Evolutionary conservation across 2,329 filamentous ascomycete genomes (phyloP), one percentile per base, ranked within the genome.

Genomic region (Biscogniauxia mediterranea): DNA sequence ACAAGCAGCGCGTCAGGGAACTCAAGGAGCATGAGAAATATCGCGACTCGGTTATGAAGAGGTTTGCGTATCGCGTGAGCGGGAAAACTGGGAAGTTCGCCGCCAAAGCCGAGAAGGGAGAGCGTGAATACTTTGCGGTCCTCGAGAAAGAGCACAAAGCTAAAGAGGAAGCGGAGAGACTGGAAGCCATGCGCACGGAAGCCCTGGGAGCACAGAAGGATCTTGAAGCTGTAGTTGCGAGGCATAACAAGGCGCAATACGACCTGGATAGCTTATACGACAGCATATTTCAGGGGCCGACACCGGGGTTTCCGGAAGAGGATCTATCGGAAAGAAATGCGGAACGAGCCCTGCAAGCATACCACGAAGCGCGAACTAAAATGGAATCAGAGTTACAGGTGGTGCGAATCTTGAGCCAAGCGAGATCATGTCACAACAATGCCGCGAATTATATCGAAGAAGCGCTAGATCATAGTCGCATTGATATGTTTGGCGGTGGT

Each of bases 51-150:
- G 78, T 80, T 54, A 74, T 85, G 67, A 78, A 77, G 58, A 80
- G 83, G 49, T 82, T 83, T 66, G 74, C 80, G 49, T 82, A 83
- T 76, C 82, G 79, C 61, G 74, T 83, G 9, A 75, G 78, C 4
- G 80, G 83, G 26, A 79, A 79, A 63, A 76, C 77, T 51, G 80
- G 78, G n/a, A 79, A 79, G 56, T 83, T 83, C 64, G 73, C 75
- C 17, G 76, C 77, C n/a, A 78, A 76, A 55, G 80, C 82, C 15
- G 77, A 78, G 55, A 83, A 81, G 63, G 83, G 85, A 70, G 83
- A 86, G 69, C 72, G 75, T 52, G 83, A 85, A 63, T 86, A 85
- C 69, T 77, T 83, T 25, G 79, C 83, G 53, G 83, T 79, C 0
- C 76, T 84, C 54, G 79, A 84, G 61, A 71, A 79, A 28, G 76